phyloP scores from a whole-genome alignment of 768 basidiomycete species.

The Lanmaoa pseudosensibilis region DNA sequence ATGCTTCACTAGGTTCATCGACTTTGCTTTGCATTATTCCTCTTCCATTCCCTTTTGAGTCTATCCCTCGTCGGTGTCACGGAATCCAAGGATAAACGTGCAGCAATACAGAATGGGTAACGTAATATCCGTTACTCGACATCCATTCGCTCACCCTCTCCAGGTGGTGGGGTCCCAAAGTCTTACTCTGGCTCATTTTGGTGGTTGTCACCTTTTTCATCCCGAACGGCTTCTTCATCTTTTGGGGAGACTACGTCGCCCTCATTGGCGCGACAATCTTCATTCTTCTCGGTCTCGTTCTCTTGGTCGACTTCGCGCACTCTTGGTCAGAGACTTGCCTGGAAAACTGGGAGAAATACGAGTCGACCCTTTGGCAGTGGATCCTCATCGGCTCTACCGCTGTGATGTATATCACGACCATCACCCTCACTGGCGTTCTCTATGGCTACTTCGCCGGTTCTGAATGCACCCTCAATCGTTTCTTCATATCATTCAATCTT shows the following conservation, averaged over 20 bases:
- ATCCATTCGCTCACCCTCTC: conserved; percentile 14
- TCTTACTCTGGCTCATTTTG: conserved; percentile 84
- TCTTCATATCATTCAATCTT: conserved; percentile 96
- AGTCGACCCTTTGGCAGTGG: conserved; percentile 94
- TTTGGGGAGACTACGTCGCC: conserved; percentile 93
- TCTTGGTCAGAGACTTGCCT: conserved; percentile 97
- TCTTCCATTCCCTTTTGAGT: conserved; percentile 86
- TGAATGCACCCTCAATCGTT: conserved; percentile 89
- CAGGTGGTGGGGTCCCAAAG: conserved; percentile 99
- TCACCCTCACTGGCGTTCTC: conserved; percentile 84
- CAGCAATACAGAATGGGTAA: conserved; percentile 96
- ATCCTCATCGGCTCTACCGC: conserved; percentile 91
- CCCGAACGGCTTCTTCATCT: conserved; percentile 96
- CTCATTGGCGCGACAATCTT: conserved; percentile 92
- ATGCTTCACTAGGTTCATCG: conserved; percentile 70
- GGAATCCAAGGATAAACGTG: conserved; percentile 89
- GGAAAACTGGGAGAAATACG: conserved; percentile 89
- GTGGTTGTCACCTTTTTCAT: conserved; percentile 87
- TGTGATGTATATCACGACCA: conserved; percentile 79
- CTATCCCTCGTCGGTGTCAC: conserved; percentile 79
- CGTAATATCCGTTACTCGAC: conserved; percentile 15
- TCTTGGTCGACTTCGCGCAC: conserved; percentile 98
- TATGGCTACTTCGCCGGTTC: conserved; percentile 89
- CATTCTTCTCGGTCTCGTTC: conserved; percentile 94
- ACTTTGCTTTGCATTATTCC: conserved; percentile 89